These are phyloP conservation scores for Diversispora epigaea DNA, from an alignment of 192 early-diverging fungal genomes.

Conservation along the genomic window DNA sequence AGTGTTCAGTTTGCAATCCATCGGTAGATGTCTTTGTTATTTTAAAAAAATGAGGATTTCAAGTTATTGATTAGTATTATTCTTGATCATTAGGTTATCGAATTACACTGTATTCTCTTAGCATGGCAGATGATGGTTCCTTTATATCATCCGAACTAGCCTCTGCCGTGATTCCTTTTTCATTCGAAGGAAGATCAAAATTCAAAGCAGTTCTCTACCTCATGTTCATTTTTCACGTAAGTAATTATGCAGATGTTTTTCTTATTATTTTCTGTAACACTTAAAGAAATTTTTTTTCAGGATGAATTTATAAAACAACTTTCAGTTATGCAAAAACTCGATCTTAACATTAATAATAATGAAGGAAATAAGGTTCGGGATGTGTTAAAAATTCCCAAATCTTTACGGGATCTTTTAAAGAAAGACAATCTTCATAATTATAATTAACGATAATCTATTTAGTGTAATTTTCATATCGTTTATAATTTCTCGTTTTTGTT, in stretches of 20 bases:
- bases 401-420: conserved; percentile 24
- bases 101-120: conserved; percentile 29
- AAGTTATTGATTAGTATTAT: not conserved
- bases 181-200: conserved; percentile 25
- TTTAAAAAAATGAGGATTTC: not conserved
- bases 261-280: not conserved
- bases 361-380: conserved; percentile 9
- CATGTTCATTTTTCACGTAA: conserved; percentile 31
- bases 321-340: conserved; percentile 26
- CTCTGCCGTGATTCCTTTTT: conserved; percentile 30
- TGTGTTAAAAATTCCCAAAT: conserved; percentile 17
- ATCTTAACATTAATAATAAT: conserved; percentile 15
- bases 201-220: conserved; percentile 25
- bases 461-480: no score
- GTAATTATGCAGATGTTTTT: not conserved
- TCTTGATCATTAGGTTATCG: conserved; percentile 31
- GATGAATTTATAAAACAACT: conserved; percentile 25
- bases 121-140: conserved; percentile 23
- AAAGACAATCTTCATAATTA: not conserved
- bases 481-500: no score
- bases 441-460: no score
- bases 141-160: conserved; percentile 25
- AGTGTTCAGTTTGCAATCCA: conserved; percentile 10
- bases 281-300: not conserved
- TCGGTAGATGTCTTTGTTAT: not conserved